These are phyloP conservation scores for Candida frijolesensis DNA, from an alignment of 1,139 yeast genomes.

Conservation along the genomic window DNA sequence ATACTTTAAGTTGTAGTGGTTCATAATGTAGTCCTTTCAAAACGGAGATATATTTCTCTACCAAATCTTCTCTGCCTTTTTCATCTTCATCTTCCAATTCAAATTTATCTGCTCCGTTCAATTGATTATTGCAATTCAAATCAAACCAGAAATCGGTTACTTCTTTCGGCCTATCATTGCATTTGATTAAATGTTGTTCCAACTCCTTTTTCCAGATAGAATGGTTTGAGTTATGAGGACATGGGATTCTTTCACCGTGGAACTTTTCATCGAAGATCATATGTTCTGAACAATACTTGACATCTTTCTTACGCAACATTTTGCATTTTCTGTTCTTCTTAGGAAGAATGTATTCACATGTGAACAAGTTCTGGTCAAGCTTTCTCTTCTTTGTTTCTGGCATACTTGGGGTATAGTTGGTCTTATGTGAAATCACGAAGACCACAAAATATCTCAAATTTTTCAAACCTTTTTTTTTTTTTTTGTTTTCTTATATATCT, in stretches of 20 bases:
- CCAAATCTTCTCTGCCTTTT: slow-evolving; percentile 19
- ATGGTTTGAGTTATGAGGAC: slow-evolving; percentile 80
- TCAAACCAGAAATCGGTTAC: slow-evolving; percentile 46
- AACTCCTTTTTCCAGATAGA: slow-evolving; percentile 66
- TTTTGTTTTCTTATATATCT: background rate
- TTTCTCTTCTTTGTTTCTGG: slow-evolving; percentile 20
- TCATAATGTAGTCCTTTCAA: slow-evolving; percentile 23
- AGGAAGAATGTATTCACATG: slow-evolving; percentile 49
- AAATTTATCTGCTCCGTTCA: slow-evolving; percentile 12
- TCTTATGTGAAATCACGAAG: slow-evolving; percentile 5
- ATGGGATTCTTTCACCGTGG: slow-evolving; percentile 54
- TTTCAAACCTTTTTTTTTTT: background rate
- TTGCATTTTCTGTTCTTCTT: slow-evolving; percentile 59
- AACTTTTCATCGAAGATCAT: slow-evolving; percentile 22
- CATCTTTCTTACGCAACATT: slow-evolving; percentile 56
- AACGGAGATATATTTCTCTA: slow-evolving; percentile 31
- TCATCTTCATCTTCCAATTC: slow-evolving; percentile 19
- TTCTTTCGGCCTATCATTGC: slow-evolving; percentile 49
- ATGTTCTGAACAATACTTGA: slow-evolving; percentile 68
- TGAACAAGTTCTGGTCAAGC: slow-evolving; percentile 8
- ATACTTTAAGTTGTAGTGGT: slow-evolving; percentile 13
- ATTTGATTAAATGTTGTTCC: slow-evolving; percentile 58
- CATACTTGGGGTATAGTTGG: slow-evolving; percentile 5
- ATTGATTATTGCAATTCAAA: slow-evolving; percentile 35
- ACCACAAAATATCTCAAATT: background rate